Base-by-base conservation (phyloP, 78 protist species). In the Planoprotostelium fungivorum region DNA sequence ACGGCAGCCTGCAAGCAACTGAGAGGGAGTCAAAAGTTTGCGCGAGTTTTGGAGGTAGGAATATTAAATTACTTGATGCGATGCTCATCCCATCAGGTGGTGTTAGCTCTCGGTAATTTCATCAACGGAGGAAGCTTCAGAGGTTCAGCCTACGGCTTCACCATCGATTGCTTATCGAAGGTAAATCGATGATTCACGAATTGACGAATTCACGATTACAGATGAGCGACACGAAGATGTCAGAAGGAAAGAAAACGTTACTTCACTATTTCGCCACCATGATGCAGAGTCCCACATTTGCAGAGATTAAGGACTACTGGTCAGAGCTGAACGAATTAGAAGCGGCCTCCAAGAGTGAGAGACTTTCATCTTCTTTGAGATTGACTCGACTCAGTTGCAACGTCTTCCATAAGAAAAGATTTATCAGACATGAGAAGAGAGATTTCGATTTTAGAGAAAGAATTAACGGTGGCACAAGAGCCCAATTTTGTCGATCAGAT, bases 41-140 rank as follows among this genome's bases (percentile, higher is more conserved):
- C 73, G 5, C 73, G 16, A 16, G 16, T 51, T 5, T 51, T 51
- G 73, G 73, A 51, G 16, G n/a, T n/a, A n/a, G n/a, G n/a, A n/a
- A n/a, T n/a, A n/a, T n/a, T n/a, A n/a, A n/a, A n/a, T n/a, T n/a
- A n/a, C n/a, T n/a, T n/a, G n/a, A n/a, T n/a, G n/a, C n/a, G n/a
- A n/a, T n/a, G n/a, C n/a, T n/a, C n/a, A n/a, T n/a, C n/a, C n/a
- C n/a, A n/a, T n/a, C n/a, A 91, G 36, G 63, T 92, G 0, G 84
- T 92, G 37, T 86, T 92, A 35, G 90, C 90, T 29, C 37, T 92
- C 28, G 94, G 94, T 86, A 92, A 92, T 89, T 92, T 92, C 86
- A 92, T 92, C 63, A 92, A 92, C 88, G 94, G 94, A 84, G 94
- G 94, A 63, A 92, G 93, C 36, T 86, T 92, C 36, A 38, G 94